A percentile compares a stretch with the other conserved stretches of the same genome.
These are phyloP conservation scores for Balakata baccata DNA, from an alignment of 345 rosid species.

Conservation along the genomic window DNA sequence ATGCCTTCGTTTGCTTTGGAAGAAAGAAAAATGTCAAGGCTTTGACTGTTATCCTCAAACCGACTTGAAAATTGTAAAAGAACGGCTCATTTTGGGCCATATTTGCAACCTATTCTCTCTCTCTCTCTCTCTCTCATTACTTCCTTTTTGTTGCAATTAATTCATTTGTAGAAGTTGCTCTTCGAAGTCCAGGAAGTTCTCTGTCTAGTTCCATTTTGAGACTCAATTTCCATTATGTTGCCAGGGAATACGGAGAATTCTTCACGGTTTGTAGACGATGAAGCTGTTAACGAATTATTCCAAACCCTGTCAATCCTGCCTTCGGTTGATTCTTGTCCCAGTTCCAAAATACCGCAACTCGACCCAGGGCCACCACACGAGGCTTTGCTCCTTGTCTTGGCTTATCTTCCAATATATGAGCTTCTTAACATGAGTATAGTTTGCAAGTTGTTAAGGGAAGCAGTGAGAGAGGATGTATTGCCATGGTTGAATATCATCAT, in stretches of 20 bases:
- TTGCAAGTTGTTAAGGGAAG: conserved; percentile 48
- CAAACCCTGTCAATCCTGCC: background rate
- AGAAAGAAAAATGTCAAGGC: conserved; percentile 1
- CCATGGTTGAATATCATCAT: conserved; percentile 54
- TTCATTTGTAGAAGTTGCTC: background rate
- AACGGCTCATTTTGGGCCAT: background rate
- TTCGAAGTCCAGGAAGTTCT: background rate
- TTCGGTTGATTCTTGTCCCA: background rate
- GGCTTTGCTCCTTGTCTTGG: conserved; percentile 51
- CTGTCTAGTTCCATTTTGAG: background rate
- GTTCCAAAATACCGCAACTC: background rate
- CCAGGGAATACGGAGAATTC: background rate
- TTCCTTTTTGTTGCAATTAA: background rate
- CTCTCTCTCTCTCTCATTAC: background rate
- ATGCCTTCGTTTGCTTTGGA: too few species aligned
- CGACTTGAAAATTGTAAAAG: background rate
- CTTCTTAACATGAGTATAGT: conserved; percentile 51
- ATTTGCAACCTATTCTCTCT: too few species aligned
- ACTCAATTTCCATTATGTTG: background rate
- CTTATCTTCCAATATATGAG: conserved; percentile 57
- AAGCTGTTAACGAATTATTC: conserved; percentile 4
- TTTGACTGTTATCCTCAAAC: background rate
- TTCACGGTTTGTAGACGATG: background rate
- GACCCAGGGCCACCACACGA: conserved; percentile 47
- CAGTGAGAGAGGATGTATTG: conserved; percentile 43